Conservation (phyloP, 1,284 basidiomycete genomes). For the Ceratobasidium sp. region DNA sequence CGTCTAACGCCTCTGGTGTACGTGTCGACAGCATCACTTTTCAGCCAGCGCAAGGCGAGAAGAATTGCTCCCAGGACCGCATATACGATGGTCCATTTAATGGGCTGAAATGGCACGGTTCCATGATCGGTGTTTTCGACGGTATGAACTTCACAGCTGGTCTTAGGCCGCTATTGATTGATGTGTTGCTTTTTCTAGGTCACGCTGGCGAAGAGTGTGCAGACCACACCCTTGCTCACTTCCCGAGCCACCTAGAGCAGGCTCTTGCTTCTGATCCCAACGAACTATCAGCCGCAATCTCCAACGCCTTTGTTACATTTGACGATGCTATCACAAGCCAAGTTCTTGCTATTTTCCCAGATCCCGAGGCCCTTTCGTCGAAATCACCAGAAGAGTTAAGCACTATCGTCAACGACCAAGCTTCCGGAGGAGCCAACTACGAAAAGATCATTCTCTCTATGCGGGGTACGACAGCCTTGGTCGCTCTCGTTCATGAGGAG, state of each 20-base stretch:
- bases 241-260: slow-evolving; percentile 22
- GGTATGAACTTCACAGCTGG: not conserved
- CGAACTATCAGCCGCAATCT: not conserved
- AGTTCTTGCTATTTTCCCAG: slow-evolving; percentile 33
- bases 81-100: slow-evolving; percentile 7
- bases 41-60: slow-evolving; percentile 38
- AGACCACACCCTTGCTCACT: slow-evolving; percentile 19
- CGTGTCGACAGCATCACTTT: slow-evolving; percentile 40
- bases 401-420: slow-evolving; percentile 56
- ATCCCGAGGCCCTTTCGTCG: not conserved
- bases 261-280: not conserved
- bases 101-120: slow-evolving; percentile 3
- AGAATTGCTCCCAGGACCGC: slow-evolving; percentile 41
- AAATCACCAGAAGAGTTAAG: not conserved
- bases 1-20: slow-evolving; percentile 1
- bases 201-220: slow-evolving; percentile 40
- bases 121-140: slow-evolving; percentile 39
- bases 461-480: slow-evolving; percentile 76
- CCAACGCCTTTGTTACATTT: slow-evolving; percentile 23
- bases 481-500: slow-evolving; percentile 72
- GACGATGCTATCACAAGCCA: slow-evolving; percentile 19
- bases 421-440: slow-evolving; percentile 67
- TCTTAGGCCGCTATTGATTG: not conserved
- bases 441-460: slow-evolving; percentile 72
- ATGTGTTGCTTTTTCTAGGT: not conserved